Evolutionary conservation across 345 rosid genomes (phyloP).

Genomic region (Rhodomyrtus tomentosa): DNA sequence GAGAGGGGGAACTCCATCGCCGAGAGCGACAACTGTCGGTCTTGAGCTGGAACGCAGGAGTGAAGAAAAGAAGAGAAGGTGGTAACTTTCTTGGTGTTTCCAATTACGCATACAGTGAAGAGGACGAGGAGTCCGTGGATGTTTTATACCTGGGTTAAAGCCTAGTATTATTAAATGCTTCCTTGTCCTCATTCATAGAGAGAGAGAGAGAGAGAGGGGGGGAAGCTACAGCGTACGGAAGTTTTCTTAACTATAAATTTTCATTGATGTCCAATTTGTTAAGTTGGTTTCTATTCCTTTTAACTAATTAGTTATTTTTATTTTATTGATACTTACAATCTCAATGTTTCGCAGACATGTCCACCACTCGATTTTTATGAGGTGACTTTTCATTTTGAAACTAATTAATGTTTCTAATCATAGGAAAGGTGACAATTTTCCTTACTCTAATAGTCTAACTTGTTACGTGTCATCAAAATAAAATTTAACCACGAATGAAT

Average conservation of each 20-base stretch:
- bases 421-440: not conserved
- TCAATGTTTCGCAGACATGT: not conserved
- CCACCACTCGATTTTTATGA: not conserved
- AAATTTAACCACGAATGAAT: not conserved
- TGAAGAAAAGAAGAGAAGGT: not conserved
- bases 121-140: not conserved
- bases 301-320: not conserved
- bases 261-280: not conserved
- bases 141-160: not conserved
- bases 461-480: not conserved
- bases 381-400: not conserved
- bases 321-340: not conserved
- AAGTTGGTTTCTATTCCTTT: not conserved
- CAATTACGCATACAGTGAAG: no score
- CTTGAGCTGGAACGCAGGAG: not conserved
- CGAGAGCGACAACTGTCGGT: not conserved
- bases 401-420: not conserved
- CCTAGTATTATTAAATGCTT: not conserved
- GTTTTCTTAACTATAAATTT: not conserved
- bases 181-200: not conserved
- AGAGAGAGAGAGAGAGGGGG: not conserved
- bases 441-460: not conserved
- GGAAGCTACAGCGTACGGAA: not conserved
- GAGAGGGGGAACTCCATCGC: not conserved
- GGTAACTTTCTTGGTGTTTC: no score